A percentile compares a stretch with the other conserved stretches of the same genome.
Conservation (phyloP, 176 grass and related monocot genomes). For the Phyllostachys edulis region DNA sequence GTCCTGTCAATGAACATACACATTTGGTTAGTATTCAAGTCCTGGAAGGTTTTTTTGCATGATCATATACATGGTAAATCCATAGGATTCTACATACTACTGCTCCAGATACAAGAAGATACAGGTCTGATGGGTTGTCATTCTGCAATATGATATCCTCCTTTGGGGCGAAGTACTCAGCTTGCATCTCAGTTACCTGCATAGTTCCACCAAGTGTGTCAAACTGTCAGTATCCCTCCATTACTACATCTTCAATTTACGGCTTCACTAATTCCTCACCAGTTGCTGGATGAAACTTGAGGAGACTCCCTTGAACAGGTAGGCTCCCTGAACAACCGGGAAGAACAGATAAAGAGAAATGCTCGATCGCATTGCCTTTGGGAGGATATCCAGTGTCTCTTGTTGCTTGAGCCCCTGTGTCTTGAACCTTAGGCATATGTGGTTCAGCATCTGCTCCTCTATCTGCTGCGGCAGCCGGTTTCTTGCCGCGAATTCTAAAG, state of each 20-base stretch:
- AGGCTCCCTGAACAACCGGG: constrained; percentile 54
- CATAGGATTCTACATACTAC: constrained; percentile 40
- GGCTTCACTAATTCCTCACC: constrained; percentile 31
- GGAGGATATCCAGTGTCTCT: constrained; percentile 66
- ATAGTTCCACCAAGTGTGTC: neutral
- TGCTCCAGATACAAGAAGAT: constrained; percentile 72
- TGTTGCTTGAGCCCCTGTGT: constrained; percentile 81
- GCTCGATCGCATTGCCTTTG: constrained; percentile 70
- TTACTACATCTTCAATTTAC: neutral
- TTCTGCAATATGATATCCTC: constrained; percentile 88
- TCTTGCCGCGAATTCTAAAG: constrained; percentile 68
- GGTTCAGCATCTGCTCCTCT: constrained; percentile 83
- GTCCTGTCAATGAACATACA: constrained; percentile 40
- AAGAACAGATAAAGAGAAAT: constrained; percentile 78
- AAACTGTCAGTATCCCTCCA: neutral
- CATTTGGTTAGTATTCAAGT: neutral
- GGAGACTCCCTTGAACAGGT: constrained; percentile 84
- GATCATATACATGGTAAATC: neutral
- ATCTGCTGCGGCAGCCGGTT: constrained; percentile 72
- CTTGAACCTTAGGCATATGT: constrained; percentile 84
- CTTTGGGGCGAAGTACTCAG: constrained; percentile 79
- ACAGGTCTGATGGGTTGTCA: constrained; percentile 61
- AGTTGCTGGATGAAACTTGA: constrained; percentile 76
- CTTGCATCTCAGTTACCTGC: constrained; percentile 44
- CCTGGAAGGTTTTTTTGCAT: neutral